Conservation (phyloP, 768 basidiomycete genomes). For the Termitomyces heimii region DNA sequence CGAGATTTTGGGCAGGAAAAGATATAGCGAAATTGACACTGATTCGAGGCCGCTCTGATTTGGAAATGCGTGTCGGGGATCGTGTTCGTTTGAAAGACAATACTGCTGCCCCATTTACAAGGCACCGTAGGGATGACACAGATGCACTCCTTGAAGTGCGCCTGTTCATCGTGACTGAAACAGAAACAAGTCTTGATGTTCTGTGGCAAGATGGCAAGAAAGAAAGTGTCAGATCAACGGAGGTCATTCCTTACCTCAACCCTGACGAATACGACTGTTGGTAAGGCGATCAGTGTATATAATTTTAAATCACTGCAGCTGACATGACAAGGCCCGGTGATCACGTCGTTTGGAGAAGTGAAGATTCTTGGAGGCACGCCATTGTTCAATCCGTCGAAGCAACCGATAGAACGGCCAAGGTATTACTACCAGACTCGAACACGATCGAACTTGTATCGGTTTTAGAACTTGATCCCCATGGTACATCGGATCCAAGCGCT, state of each 20-base stretch:
- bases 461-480: slow-evolving; percentile 87
- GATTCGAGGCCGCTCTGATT: slow-evolving; percentile 52
- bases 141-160: slow-evolving; percentile 44
- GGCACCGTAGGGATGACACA: slow-evolving; percentile 48
- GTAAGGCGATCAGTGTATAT: slow-evolving; percentile 31
- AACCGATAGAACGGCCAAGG: slow-evolving; percentile 59
- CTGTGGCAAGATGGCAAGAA: slow-evolving; percentile 85
- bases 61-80: slow-evolving; percentile 69
- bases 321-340: slow-evolving; percentile 73
- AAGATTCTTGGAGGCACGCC: slow-evolving; percentile 58
- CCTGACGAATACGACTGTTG: slow-evolving; percentile 92
- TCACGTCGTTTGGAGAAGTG: slow-evolving; percentile 78
- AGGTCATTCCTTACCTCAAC: slow-evolving; percentile 77
- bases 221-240: slow-evolving; percentile 54
- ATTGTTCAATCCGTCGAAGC: slow-evolving; percentile 79
- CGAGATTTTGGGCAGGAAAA: slow-evolving; percentile 66
- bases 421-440: slow-evolving; percentile 52
- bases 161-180: slow-evolving; percentile 62
- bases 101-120: slow-evolving; percentile 44
- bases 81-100: slow-evolving; percentile 55
- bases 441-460: slow-evolving; percentile 66
- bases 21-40: slow-evolving; percentile 61
- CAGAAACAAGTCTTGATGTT: slow-evolving; percentile 61
- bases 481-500: slow-evolving; percentile 46
- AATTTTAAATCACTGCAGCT: neutral